Conservation (phyloP, 805 yeast genomes). For the Ogataea henricii region DNA sequence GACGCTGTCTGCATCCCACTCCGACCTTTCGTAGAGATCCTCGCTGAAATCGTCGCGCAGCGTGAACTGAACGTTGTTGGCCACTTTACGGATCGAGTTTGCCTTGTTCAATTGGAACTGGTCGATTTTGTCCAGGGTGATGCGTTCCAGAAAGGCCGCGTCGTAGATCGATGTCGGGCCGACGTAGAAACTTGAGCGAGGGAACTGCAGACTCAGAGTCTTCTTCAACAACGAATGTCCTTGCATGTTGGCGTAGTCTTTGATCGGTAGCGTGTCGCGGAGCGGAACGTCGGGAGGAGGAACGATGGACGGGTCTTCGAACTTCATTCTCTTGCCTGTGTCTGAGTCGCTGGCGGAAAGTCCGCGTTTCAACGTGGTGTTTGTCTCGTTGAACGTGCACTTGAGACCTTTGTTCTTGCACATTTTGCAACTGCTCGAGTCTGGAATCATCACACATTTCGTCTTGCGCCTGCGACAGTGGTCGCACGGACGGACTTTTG, state of each 20-base stretch:
- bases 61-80: constrained; percentile 72
- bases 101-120: constrained; percentile 74
- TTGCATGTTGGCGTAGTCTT: constrained; percentile 65
- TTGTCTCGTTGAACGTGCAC: constrained; percentile 73
- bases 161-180: constrained; percentile 91
- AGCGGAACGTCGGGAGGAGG: constrained; percentile 44
- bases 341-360: constrained; percentile 29
- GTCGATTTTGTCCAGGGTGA: constrained; percentile 69
- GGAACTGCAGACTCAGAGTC: constrained; percentile 78
- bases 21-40: constrained; percentile 65
- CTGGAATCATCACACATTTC: constrained; percentile 71
- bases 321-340: constrained; percentile 32
- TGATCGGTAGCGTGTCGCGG: constrained; percentile 59
- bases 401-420: constrained; percentile 73
- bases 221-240: constrained; percentile 66
- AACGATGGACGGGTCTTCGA: constrained; percentile 38
- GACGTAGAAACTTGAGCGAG: constrained; percentile 84
- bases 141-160: constrained; percentile 61
- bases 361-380: constrained; percentile 42
- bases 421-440: constrained; percentile 64
- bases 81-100: constrained; percentile 75
- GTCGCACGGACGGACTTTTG: constrained; percentile 70
- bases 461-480: constrained; percentile 81
- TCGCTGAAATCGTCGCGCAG: constrained; percentile 80
- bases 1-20: constrained; percentile 77